Base-by-base conservation (phyloP, 331 rosid species). In the Erythrophleum ivorense region DNA sequence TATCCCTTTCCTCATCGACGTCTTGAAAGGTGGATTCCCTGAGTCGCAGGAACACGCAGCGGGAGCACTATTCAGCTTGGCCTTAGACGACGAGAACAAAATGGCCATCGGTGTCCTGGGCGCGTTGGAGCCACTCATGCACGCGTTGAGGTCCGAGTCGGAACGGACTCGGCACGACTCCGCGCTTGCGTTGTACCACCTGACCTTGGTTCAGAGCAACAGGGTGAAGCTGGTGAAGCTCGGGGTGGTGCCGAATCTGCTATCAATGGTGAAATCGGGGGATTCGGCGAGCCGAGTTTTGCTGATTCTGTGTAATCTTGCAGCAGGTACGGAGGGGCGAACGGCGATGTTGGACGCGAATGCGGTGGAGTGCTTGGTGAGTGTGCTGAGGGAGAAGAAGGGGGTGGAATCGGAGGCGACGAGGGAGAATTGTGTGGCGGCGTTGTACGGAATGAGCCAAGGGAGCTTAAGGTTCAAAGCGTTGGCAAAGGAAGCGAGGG, bases 81-180 rank as follows among this genome's bases (percentile, higher is more conserved):
- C 98, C 0, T 40, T 93, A 18, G 88, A 93, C 13, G 98, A 96
- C 57, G 99, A 93, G 3, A 96, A 93, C 88, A 92, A 94, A 75
- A 92, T 94, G 94, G 99, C 99, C 0, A 93, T 96, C 3, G 98
- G 99, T 0, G 94, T 90, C 11, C 91, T 96, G 57, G 98, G 99
- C 76, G 98, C 98, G 77, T 43, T 96, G 71, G 89, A 90, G 79
- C 97, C 97, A 2, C 65, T 96, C 1, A 88, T 96, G 97, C 90
- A 92, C 81, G 87, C 94, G 52, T 88, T 93, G 76, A 60, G 94
- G 53, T 86, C 95, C 3, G 97, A 96, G 2, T 90, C 94, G 9
- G 94, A 91, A 85, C 84, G 90, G 40, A 85, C 98, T 40, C 87
- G 95, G 43, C 90, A 96, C 52, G 99, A 96, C 86, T 87, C 99